These are phyloP conservation scores for Flammula alnicola DNA, from an alignment of 1,284 basidiomycete species.

Conservation along the genomic window DNA sequence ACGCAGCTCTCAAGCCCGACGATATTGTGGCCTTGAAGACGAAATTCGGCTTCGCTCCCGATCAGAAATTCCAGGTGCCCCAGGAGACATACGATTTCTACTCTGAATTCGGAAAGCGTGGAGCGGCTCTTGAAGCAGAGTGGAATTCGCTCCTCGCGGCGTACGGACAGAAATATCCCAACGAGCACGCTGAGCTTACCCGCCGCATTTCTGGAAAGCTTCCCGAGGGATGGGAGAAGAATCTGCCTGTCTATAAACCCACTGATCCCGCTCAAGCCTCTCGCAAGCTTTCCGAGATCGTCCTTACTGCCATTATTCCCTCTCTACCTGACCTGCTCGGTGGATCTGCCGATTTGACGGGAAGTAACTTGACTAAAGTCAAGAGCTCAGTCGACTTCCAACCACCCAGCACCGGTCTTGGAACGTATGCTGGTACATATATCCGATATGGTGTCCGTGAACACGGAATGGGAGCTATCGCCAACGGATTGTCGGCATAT, in stretches of 20 bases:
- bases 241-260: slow-evolving; percentile 83
- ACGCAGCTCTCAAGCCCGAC: slow-evolving; percentile 87
- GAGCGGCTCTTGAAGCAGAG: slow-evolving; percentile 73
- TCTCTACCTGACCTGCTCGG: slow-evolving; percentile 85
- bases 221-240: slow-evolving; percentile 86
- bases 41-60: slow-evolving; percentile 85
- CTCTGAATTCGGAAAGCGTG: slow-evolving; percentile 67
- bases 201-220: slow-evolving; percentile 87
- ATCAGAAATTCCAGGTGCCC: slow-evolving; percentile 83
- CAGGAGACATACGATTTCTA: slow-evolving; percentile 77
- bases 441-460: slow-evolving; percentile 97
- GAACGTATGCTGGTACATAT: slow-evolving; percentile 87
- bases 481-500: slow-evolving; percentile 88
- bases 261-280: slow-evolving; percentile 86
- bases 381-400: slow-evolving; percentile 92
- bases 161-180: slow-evolving; percentile 82
- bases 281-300: slow-evolving; percentile 92
- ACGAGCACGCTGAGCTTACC: slow-evolving; percentile 84
- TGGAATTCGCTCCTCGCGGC: slow-evolving; percentile 78
- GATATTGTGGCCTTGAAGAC: slow-evolving; percentile 86
- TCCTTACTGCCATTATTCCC: slow-evolving; percentile 78
- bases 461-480: slow-evolving; percentile 96
- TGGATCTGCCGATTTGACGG: slow-evolving; percentile 93
- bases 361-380: slow-evolving; percentile 89
- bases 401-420: slow-evolving; percentile 83